Evolutionary conservation across 352 stramenopile genomes (phyloP).

Genomic region (Phytophthora fragariaefolia): DNA sequence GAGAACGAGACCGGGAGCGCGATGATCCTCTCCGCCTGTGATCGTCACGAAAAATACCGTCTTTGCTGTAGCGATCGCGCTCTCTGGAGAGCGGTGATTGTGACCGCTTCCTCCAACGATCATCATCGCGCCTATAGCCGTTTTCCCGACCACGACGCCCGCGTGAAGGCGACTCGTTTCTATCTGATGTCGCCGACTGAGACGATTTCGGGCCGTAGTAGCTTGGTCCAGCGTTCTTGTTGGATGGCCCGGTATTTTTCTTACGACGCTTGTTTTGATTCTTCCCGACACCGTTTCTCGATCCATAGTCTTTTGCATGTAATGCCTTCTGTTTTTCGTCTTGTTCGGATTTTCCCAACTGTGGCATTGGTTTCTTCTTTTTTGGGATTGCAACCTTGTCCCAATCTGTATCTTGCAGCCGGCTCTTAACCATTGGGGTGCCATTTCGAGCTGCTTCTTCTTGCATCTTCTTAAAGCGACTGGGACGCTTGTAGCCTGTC

Average conservation of each 20-base stretch:
- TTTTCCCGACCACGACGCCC: conserved; percentile 16
- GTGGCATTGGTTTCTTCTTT: conserved; percentile 32
- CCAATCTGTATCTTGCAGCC: conserved; percentile 47
- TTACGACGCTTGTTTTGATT: conserved; percentile 31
- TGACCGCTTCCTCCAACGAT: conserved; percentile 29
- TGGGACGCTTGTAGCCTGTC: conserved; percentile 58
- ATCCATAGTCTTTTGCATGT: conserved; percentile 9
- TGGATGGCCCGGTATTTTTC: conserved; percentile 19
- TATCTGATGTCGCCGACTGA: conserved; percentile 19
- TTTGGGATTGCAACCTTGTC: conserved; percentile 64
- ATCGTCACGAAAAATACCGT: conserved; percentile 27
- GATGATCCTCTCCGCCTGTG: conserved; percentile 33
- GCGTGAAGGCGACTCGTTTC: conserved; percentile 28
- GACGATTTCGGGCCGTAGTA: conserved; percentile 45
- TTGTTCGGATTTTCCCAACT: conserved; percentile 12
- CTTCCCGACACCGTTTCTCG: conserved; percentile 16
- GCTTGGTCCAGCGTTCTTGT: conserved; percentile 32
- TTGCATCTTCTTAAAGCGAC: conserved; percentile 60
- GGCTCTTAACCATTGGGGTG: conserved; percentile 46
- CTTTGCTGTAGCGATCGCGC: conserved; percentile 20
- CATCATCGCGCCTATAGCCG: conserved; percentile 25
- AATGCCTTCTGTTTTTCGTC: conserved; percentile 2
- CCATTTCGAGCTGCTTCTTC: conserved; percentile 50
- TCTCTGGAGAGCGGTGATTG: conserved; percentile 28
- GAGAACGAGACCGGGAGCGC: conserved; percentile 40